Evolutionary conservation across 371 early-diverging fungal species (phyloP), one percentile per base, ranked within the genome.

Genomic region (Apophysomyces trapeziformis): DNA sequence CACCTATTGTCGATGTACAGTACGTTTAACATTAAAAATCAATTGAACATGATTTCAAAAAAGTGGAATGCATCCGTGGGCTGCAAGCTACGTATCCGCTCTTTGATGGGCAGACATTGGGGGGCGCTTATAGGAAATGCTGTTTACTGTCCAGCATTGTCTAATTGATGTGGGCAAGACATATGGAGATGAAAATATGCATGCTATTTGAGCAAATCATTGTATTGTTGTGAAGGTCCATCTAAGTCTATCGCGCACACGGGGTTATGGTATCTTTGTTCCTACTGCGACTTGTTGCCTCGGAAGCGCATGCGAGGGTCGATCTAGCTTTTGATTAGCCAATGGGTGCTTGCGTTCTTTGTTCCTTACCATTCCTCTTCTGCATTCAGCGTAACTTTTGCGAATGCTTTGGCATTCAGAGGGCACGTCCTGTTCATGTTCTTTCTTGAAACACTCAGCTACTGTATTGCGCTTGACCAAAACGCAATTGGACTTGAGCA

Each of bases 401-500:
- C 84, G 82, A 61, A 90, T 84, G 57, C 86, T 82, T 47, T 83
- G 74, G 74, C 92, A 91, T 68, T 87, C 84, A 21, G 69, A 67
- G 8, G 92, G 92, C 1, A 91, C 84, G 57, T 87, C 71, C 46
- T 74, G 70, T 32, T 79, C 85, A 60, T 89, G 82, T 58, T 89
- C 88, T 67, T 83, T 65, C 44, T 81, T 84, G 44, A 89, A 85
- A 65, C 92, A 91, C 64, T 90, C 90, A 39, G 84, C 76, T 0
- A 89, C 88, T 7, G 83, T 77, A 47, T 89, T 82, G 37, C 89
- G 82, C 35, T 90, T 82, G 41, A 80, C 77, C n/a, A 89, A 68
- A 6, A 90, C 88, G 68, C 92, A 91, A 54, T 91, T 82, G 13
- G 92, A 90, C 68, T 89, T 89, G 64, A 89, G 77, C 70, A 91